Percentiles rank a stretch among this genome's conserved stretches.
phyloP scores from a whole-genome alignment of 2,329 filamentous ascomycete species.

The Cryphonectria parasitica region DNA sequence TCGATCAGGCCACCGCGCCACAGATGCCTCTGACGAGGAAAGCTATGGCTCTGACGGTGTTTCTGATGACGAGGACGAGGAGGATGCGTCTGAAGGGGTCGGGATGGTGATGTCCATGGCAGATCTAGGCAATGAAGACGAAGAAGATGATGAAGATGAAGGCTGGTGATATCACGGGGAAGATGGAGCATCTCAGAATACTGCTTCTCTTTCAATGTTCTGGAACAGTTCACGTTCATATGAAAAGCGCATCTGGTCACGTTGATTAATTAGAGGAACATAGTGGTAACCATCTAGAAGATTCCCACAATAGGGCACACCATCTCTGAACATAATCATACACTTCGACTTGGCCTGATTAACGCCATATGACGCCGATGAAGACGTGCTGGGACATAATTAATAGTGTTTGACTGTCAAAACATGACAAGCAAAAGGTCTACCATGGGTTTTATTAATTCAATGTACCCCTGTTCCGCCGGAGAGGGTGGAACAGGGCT shows the following conservation, averaged over 20 bases:
- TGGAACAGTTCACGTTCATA: background rate
- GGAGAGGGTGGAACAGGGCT: background rate
- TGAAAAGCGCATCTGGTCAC: background rate
- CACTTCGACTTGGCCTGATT: background rate
- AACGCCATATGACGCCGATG: background rate
- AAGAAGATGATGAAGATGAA: slow-evolving; percentile 14
- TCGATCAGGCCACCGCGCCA: background rate
- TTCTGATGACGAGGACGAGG: slow-evolving; percentile 20
- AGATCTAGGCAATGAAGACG: slow-evolving; percentile 10
- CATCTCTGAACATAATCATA: background rate
- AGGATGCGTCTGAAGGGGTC: slow-evolving; percentile 1
- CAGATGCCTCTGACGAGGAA: slow-evolving; percentile 17
- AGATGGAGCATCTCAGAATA: background rate
- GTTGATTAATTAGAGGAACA: background rate
- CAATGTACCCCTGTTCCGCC: no score
- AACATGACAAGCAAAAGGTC: no score
- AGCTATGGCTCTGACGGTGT: background rate
- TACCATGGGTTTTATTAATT: no score
- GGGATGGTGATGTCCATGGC: slow-evolving; percentile 9
- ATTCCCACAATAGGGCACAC: background rate
- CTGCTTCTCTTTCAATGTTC: background rate
- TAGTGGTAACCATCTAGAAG: background rate
- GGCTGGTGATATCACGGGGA: background rate
- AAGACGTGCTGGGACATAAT: no score
- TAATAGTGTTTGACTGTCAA: no score